A percentile compares a stretch with the other conserved stretches of the same genome.
Evolutionary conservation across 2,329 filamentous ascomycete species (phyloP).

Genomic region (Neurospora crassa): DNA sequence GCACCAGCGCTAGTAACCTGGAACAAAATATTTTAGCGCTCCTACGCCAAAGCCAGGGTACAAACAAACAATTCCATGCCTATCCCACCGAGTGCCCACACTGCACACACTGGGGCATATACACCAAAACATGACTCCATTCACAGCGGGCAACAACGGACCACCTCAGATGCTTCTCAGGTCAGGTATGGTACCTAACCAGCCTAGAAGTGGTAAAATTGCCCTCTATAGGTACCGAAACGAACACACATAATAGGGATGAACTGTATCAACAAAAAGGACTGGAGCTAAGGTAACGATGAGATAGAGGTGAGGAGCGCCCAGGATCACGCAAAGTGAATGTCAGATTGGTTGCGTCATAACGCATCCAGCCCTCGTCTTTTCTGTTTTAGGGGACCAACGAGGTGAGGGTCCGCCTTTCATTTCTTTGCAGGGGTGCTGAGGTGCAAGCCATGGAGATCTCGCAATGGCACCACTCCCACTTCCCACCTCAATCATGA

Average conservation of each 20-base stretch:
- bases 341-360: not conserved
- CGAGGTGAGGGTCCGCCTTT: not conserved
- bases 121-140: no score
- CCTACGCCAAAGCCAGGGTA: no score
- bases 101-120: no score
- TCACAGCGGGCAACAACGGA: no score
- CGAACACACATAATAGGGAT: no score
- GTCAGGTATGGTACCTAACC: no score
- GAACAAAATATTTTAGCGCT: no score
- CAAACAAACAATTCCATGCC: no score
- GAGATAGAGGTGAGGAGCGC: not conserved
- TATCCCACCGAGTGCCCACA: no score
- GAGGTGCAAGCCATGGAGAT: not conserved
- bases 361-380: not conserved
- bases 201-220: no score
- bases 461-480: not conserved
- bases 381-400: not conserved
- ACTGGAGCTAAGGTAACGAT: not conserved
- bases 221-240: no score
- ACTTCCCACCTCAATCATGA: not conserved
- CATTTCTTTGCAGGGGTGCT: not conserved
- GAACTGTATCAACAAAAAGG: not conserved
- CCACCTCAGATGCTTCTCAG: no score
- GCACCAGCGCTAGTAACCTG: not conserved
- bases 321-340: not conserved